Percentiles rank a stretch among this genome's conserved stretches.
These are phyloP conservation scores for Canariomyces notabilis DNA, from an alignment of 2,329 filamentous ascomycete genomes.

Conservation along the genomic window DNA sequence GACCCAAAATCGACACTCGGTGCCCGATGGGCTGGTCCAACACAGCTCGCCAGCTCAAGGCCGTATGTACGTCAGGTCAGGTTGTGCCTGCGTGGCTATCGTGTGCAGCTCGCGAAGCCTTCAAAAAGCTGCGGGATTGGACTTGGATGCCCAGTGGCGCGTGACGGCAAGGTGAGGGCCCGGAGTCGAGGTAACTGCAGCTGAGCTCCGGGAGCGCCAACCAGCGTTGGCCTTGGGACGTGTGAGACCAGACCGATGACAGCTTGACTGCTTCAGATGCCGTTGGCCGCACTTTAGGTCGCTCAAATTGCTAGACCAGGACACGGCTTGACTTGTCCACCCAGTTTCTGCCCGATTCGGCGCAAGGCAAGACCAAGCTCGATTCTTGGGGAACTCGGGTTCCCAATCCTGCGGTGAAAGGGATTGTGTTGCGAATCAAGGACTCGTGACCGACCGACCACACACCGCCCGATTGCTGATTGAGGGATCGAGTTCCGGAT, in stretches of 20 bases:
- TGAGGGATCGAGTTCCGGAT: no score
- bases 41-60: background rate
- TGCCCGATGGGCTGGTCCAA: background rate
- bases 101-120: background rate
- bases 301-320: background rate
- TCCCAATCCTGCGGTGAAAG: no score
- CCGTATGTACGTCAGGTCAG: background rate
- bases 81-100: background rate
- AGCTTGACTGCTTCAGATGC: background rate
- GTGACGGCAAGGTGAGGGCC: slow-evolving; percentile 13
- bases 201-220: slow-evolving; percentile 9
- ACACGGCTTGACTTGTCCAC: no score
- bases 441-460: no score
- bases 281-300: background rate
- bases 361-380: no score
- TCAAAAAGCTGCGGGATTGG: background rate
- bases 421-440: no score
- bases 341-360: no score
- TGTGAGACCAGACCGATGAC: background rate
- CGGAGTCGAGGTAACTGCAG: slow-evolving; percentile 8
- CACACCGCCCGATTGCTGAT: no score
- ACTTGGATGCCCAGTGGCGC: slow-evolving; percentile 1
- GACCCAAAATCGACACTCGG: background rate
- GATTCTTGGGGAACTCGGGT: no score
- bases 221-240: slow-evolving; percentile 7